Evolutionary conservation across 805 yeast genomes (phyloP).

Genomic region (Sugiyamaella qingdaonensis): DNA sequence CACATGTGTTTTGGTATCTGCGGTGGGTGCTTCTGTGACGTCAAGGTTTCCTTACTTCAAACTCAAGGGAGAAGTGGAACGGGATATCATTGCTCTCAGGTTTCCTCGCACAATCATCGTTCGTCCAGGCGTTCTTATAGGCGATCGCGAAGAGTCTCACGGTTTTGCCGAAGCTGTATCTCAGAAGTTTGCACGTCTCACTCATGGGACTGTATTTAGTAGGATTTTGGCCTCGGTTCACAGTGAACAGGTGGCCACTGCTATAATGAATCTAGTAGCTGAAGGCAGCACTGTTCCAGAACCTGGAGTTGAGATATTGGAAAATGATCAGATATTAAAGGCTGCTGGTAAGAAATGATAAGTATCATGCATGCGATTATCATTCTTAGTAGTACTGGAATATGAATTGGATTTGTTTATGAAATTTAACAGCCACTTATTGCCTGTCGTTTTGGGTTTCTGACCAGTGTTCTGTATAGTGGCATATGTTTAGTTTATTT

Average conservation of each 20-base stretch:
- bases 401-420: no score
- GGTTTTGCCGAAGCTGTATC: not conserved
- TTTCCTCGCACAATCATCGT: constrained; percentile 72
- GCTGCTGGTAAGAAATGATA: not conserved
- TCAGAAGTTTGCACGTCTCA: not conserved
- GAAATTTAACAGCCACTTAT: no score
- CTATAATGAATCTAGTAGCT: not conserved
- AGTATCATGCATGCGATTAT: no score
- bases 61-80: constrained; percentile 75
- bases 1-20: constrained; percentile 64
- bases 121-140: constrained; percentile 72
- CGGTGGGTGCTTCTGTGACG: constrained; percentile 55
- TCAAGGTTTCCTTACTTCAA: constrained; percentile 60
- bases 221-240: not conserved
- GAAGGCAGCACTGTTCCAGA: not conserved
- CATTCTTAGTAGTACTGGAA: no score
- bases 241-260: constrained; percentile 6
- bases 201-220: not conserved
- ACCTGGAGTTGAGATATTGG: not conserved
- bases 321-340: not conserved
- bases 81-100: constrained; percentile 54
- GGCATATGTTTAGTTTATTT: no score
- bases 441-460: no score
- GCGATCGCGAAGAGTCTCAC: constrained; percentile 45
- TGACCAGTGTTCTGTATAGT: no score